phyloP scores from a whole-genome alignment of 441 rosid genomes.

The Corymbia citriodora region DNA sequence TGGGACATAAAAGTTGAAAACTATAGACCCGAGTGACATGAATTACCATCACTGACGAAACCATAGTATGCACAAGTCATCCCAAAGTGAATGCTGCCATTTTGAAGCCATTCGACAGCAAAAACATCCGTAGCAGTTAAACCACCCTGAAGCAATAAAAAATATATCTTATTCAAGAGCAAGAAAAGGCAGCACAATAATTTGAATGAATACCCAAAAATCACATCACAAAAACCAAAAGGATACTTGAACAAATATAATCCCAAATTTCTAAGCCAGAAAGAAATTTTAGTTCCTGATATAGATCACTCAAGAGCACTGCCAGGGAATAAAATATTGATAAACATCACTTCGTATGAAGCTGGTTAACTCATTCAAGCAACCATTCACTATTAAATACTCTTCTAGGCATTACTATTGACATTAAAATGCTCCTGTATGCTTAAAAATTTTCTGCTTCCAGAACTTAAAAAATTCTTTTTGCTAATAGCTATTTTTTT shows the following conservation, averaged over 20 bases:
- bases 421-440: neutral
- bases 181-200: neutral
- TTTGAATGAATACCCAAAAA: neutral
- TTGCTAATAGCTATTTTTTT: neutral
- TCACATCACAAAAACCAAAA: neutral
- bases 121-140: constrained; percentile 94
- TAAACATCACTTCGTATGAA: neutral
- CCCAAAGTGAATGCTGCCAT: constrained; percentile 78
- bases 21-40: neutral
- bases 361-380: neutral
- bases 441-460: neutral
- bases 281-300: neutral
- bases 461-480: neutral
- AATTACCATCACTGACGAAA: constrained; percentile 92
- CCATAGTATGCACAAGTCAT: constrained; percentile 96
- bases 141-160: constrained; percentile 67
- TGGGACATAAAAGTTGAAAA: neutral
- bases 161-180: neutral
- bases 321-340: neutral
- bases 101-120: constrained; percentile 92
- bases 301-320: neutral
- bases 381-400: neutral
- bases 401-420: neutral
- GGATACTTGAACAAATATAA: neutral
- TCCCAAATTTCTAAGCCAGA: neutral